Percentiles rank a stretch among this genome's conserved stretches.
Conservation (phyloP, 2,329 filamentous ascomycete species). For the Neoascochyta sp. region DNA sequence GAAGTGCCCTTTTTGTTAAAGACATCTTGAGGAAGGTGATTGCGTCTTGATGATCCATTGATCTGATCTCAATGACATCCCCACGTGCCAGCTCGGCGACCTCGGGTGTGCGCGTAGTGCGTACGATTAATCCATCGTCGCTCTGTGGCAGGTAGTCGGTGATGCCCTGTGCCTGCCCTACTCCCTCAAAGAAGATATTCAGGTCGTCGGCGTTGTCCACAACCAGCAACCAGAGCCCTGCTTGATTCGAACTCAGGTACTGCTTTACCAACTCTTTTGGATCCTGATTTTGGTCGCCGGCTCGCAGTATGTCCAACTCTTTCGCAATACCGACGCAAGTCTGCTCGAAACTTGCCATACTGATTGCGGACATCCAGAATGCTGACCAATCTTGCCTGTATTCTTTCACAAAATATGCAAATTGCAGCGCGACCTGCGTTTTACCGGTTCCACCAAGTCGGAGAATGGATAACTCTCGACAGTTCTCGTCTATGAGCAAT, state of each 20-base stretch:
- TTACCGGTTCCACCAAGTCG: slow-evolving; percentile 33
- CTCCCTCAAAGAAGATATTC: slow-evolving; percentile 8
- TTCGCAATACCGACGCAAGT: slow-evolving; percentile 9
- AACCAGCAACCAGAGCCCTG: slow-evolving; percentile 11
- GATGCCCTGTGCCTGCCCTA: slow-evolving; percentile 4
- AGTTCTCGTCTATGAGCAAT: slow-evolving; percentile 19
- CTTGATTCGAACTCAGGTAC: slow-evolving; percentile 12
- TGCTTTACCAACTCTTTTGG: slow-evolving; percentile 18
- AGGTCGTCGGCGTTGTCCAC: slow-evolving; percentile 9
- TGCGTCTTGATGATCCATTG: slow-evolving; percentile 6
- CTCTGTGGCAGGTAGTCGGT: slow-evolving; percentile 11
- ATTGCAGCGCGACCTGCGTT: slow-evolving; percentile 30
- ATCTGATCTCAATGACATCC: slow-evolving; percentile 10
- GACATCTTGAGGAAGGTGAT: slow-evolving; percentile 7
- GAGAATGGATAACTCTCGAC: slow-evolving; percentile 23
- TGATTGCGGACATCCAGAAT: slow-evolving; percentile 21
- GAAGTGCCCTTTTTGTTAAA: slow-evolving; percentile 5
- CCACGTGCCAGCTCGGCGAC: slow-evolving; percentile 8
- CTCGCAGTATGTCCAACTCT: slow-evolving; percentile 10
- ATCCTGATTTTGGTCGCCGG: slow-evolving; percentile 8
- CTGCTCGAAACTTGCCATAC: slow-evolving; percentile 20
- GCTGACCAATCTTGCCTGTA: slow-evolving; percentile 11
- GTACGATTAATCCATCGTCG: slow-evolving; percentile 6
- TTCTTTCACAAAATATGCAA: slow-evolving; percentile 23
- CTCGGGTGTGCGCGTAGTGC: slow-evolving; percentile 9